phyloP scores from a whole-genome alignment of 768 basidiomycete genomes.

The Artomyces pyxidatus region DNA sequence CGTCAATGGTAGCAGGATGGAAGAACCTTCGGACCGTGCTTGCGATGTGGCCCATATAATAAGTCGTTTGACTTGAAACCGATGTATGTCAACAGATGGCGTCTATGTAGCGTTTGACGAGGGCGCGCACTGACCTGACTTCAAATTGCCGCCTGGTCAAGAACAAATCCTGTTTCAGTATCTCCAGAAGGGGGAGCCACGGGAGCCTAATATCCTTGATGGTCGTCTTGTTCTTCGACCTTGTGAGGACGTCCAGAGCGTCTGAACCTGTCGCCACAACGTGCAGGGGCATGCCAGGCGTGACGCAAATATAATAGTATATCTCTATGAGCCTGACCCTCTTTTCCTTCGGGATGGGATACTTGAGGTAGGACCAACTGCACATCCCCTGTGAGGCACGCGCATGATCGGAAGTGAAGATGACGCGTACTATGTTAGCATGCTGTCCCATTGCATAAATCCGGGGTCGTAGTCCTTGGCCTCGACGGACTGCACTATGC shows the following conservation, averaged over 20 bases:
- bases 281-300: constrained; percentile 69
- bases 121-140: constrained; percentile 47
- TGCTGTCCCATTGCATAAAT: constrained; percentile 71
- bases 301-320: constrained; percentile 68
- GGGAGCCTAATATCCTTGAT: constrained; percentile 76
- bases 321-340: constrained; percentile 67
- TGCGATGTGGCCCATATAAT: constrained; percentile 69
- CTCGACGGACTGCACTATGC: constrained; percentile 64
- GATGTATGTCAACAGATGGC: not conserved
- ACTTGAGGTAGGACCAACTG: constrained; percentile 80
- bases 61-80: constrained; percentile 55
- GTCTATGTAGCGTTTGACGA: not conserved
- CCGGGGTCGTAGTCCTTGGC: constrained; percentile 81
- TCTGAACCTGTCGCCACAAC: constrained; percentile 62
- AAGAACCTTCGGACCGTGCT: constrained; percentile 73
- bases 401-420: constrained; percentile 2
- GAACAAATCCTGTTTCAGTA: constrained; percentile 69
- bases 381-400: constrained; percentile 13
- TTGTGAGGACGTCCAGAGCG: constrained; percentile 47
- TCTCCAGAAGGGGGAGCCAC: constrained; percentile 72
- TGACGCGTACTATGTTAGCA: constrained; percentile 57
- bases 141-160: constrained; percentile 69
- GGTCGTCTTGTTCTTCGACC: constrained; percentile 65
- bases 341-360: constrained; percentile 76
- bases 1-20: constrained; percentile 77